Percentiles rank a stretch among this genome's conserved stretches.
Evolutionary conservation across 2,329 filamentous ascomycete species (phyloP).

Genomic region (Fusarium pseudoanthophilum): DNA sequence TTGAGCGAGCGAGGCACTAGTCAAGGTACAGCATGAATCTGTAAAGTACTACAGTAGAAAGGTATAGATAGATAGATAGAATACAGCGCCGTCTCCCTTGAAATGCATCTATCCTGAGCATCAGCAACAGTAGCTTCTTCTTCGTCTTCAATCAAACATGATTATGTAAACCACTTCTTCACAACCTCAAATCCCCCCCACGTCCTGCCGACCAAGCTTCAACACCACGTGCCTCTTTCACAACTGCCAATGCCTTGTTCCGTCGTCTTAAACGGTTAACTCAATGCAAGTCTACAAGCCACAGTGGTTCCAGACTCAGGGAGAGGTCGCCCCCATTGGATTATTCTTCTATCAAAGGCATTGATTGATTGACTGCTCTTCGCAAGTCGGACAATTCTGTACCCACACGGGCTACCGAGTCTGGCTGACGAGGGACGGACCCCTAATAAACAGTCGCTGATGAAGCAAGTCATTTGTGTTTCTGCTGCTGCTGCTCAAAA

Average conservation of each 20-base stretch:
- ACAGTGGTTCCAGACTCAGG: constrained; percentile 25
- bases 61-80: background rate
- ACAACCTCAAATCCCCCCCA: constrained; percentile 20
- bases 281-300: constrained; percentile 25
- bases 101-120: background rate
- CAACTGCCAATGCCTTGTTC: constrained; percentile 23
- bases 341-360: background rate
- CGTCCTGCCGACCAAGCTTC: constrained; percentile 27
- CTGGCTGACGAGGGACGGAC: constrained; percentile 12
- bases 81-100: background rate
- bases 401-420: background rate
- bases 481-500: background rate
- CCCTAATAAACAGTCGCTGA: constrained; percentile 2
- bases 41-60: background rate
- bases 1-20: background rate
- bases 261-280: background rate
- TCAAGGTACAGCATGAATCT: background rate
- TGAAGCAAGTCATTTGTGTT: background rate
- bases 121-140: background rate
- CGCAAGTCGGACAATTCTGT: constrained; percentile 11
- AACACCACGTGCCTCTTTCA: constrained; percentile 41
- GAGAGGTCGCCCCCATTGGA: background rate
- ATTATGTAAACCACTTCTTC: constrained; percentile 9
- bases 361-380: background rate
- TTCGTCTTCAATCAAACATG: background rate